Base-by-base conservation (phyloP, 2,329 filamentous ascomycete genomes). In the Hortaea werneckii region DNA sequence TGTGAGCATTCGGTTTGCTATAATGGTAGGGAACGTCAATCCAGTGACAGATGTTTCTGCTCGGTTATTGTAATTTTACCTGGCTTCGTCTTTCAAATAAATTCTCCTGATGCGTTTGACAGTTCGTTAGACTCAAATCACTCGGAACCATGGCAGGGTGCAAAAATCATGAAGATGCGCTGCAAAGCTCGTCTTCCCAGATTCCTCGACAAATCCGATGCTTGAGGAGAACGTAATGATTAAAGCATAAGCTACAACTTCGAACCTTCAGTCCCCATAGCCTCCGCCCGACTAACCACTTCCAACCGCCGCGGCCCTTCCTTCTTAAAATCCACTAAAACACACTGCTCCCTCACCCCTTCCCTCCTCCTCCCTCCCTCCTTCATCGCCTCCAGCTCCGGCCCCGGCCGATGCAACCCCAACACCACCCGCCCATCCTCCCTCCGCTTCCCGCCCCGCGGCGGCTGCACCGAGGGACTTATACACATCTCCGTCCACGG, bases 301-400 rank as follows among this genome's bases (percentile, higher is more conserved):
- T 75, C 72, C 34, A 82, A 66, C 50, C 78, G 67, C 50, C 75
- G 66, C 20, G 76, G 75, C 13, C 75, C 75, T 48, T 77, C 76
- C 45, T 75, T 74, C 52, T 63, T 69, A 47, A 80, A 80, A 41
- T 70, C 70, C 6, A 78, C 73, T 12, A 78, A 64, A 27, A 81
- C 71, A 42, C 79, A 75, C 55, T 74, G 71, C 43, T 80, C 76
- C 27, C 53, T 62, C 27, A 77, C 67, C 0, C 78, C 78, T 49
- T 55, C 68, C 53, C 74, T 67, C 4, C 20, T 20, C 20, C 20
- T 20, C 20, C 20, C 20, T 20, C 64, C n/a, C 6, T 61, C 38
- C 11, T 52, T 49, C 27, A 46, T 43, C 13, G 43, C 68, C 47
- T 75, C 70, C 4, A 80, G 60, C 55, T 82, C 79, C 34, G 67